Conservation (phyloP, 805 yeast genomes). For the Candida silvatica region DNA sequence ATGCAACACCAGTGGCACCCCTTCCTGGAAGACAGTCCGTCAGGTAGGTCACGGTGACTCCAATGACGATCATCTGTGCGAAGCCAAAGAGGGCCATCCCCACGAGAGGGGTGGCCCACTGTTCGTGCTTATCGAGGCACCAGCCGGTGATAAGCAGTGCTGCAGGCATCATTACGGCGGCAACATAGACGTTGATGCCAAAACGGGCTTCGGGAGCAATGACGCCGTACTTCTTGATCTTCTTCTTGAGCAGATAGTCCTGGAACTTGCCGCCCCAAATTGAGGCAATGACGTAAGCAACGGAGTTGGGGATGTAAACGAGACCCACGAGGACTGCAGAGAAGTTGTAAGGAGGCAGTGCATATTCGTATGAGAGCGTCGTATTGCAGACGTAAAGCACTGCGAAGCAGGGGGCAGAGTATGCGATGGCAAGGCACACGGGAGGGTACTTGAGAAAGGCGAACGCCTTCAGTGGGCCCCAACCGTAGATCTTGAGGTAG, state of each 20-base stretch:
- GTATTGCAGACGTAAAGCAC: conserved; percentile 67
- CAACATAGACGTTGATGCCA: conserved; percentile 62
- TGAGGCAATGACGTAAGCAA: conserved; percentile 67
- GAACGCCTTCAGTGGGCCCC: conserved; percentile 56
- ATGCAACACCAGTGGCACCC: conserved; percentile 84
- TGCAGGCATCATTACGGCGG: conserved; percentile 53
- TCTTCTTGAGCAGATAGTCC: conserved; percentile 46
- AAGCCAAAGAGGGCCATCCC: conserved; percentile 80
- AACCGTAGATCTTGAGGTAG: conserved; percentile 36
- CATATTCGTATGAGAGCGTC: conserved; percentile 57
- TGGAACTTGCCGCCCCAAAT: conserved; percentile 75
- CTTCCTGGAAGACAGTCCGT: conserved; percentile 81
- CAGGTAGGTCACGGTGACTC: conserved; percentile 70
- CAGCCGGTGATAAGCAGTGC: conserved; percentile 74
- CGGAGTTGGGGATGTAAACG: conserved; percentile 76
- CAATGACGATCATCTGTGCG: conserved; percentile 77
- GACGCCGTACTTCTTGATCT: conserved; percentile 51
- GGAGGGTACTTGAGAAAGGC: conserved; percentile 65
- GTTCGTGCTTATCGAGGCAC: conserved; percentile 57
- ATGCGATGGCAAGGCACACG: conserved; percentile 53
- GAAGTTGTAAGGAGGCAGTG: conserved; percentile 63
- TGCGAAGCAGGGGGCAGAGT: conserved; percentile 66
- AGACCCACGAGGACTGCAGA: conserved; percentile 59
- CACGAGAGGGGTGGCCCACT: conserved; percentile 73
- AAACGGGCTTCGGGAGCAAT: conserved; percentile 71